phyloP scores from a whole-genome alignment of 257 asterid species.

The Solanum chiquidenum region DNA sequence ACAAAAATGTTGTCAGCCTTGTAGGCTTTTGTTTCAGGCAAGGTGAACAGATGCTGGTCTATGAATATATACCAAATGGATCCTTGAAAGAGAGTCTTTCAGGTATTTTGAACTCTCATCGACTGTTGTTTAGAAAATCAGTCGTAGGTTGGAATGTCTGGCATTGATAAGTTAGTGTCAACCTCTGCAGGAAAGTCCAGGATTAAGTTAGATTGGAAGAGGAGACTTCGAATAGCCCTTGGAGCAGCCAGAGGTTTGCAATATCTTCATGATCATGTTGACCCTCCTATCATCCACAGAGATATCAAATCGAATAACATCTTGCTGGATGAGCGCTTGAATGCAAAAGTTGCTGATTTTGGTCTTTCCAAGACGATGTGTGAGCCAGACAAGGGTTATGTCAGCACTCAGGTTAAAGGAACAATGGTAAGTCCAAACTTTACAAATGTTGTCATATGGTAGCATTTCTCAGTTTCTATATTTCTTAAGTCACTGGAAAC shows the following conservation, averaged over 20 bases:
- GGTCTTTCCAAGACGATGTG: conserved; percentile 4
- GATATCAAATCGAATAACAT: conserved; percentile 10
- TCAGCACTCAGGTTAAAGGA: conserved; percentile 11
- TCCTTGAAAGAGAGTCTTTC: conserved; percentile 6
- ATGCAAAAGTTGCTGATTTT: conserved; percentile 9
- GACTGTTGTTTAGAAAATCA: not conserved
- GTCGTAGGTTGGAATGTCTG: not conserved
- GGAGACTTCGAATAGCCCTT: conserved; percentile 1
- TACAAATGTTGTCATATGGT: not conserved
- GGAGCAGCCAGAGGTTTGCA: conserved; percentile 10
- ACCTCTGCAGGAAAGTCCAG: conserved; percentile 1
- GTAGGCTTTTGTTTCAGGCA: conserved; percentile 11
- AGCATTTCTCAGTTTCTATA: not conserved
- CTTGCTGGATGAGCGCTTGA: not conserved
- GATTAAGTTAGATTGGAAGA: conserved; percentile 2
- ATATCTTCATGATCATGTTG: conserved; percentile 6
- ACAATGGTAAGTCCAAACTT: conserved; percentile 3
- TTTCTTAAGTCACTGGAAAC: not conserved
- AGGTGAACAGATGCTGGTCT: conserved; percentile 5
- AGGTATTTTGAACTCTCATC: not conserved
- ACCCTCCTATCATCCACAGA: conserved; percentile 14
- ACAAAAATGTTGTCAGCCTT: conserved; percentile 9
- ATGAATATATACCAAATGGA: conserved; percentile 3
- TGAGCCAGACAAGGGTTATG: conserved; percentile 5
- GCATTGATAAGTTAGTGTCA: not conserved